Conservation (phyloP, 345 rosid species). For the Abelmoschus esculentus region DNA sequence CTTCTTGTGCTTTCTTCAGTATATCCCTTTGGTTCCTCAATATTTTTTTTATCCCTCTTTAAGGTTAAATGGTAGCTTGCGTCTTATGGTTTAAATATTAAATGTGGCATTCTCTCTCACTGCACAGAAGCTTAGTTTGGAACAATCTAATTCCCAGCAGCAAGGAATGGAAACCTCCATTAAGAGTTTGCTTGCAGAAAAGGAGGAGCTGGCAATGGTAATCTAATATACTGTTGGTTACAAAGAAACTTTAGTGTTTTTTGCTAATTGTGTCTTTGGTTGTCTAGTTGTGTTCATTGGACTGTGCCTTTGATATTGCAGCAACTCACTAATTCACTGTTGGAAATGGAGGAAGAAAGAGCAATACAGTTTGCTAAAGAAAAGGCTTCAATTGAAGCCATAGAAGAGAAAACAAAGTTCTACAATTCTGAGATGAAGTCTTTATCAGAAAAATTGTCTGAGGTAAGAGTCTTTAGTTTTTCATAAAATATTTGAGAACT, state of each 20-base stretch:
- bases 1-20: background rate
- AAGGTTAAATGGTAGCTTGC: conserved; percentile 10
- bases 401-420: conserved; percentile 50
- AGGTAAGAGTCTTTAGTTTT: conserved; percentile 34
- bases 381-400: conserved; percentile 49
- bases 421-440: conserved; percentile 33
- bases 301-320: conserved; percentile 26
- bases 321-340: conserved; percentile 74
- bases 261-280: conserved; percentile 4
- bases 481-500: too few relatives aligned
- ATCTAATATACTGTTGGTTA: background rate
- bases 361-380: conserved; percentile 74
- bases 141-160: conserved; percentile 46
- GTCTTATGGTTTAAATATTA: conserved; percentile 4
- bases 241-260: background rate
- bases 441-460: conserved; percentile 38
- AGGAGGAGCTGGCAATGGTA: conserved; percentile 93
- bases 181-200: conserved; percentile 53
- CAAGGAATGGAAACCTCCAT: conserved; percentile 44
- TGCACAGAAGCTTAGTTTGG: conserved; percentile 50
- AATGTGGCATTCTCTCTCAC: conserved; percentile 11
- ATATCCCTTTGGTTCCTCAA: too few relatives aligned
- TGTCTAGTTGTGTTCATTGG: background rate
- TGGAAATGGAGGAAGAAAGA: conserved; percentile 91
- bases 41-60: background rate